Evolutionary conservation across 306 rosid genomes (phyloP), one percentile per base, ranked within the genome.

Genomic region (Mucuna pruriens): DNA sequence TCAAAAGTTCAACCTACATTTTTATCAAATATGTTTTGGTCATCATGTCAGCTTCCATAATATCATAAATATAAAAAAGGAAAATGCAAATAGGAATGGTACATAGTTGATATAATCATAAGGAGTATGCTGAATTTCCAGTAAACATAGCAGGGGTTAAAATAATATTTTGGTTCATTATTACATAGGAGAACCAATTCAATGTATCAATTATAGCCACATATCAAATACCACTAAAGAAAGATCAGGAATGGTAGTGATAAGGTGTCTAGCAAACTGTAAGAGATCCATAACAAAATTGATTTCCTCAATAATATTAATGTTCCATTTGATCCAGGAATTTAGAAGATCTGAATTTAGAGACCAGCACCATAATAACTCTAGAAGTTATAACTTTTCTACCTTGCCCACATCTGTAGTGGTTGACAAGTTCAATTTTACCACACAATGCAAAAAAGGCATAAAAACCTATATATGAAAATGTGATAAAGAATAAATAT

Each of bases 361-460:
- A 52, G 33, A 80, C 61, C 29, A 25, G 48, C 10, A 45, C 8
- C 61, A 17, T 4, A 45, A 36, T 9, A 76, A 76, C 67, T 39
- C 67, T 4, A 69, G 45, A 85, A 52, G 25, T 22, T 78, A 61
- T 9, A 69, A 69, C 68, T 40, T 58, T 23, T 34, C 52, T 20
- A 33, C 48, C 42, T 62, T 16, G 42, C 70, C 15, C 70, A 17
- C 33, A 17, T 45, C 45, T 39, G 60, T 39, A 31, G 58, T 57
- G 22, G 66, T 63, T 46, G 55, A 74, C 57, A 74, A 23, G 68
- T 68, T 77, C 69, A 77, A 77, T 46, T 61, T 33, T 58, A 63
- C 82, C 64, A 77, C 45, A 36, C 38, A 68, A 17, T n/a, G 26
- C 74, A 60, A 48, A 34, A 74, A 12, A 25, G 42, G 39, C 75